These are phyloP conservation scores for Mycosphaerella sp. DNA, from an alignment of 2,329 filamentous ascomycete species.

Conservation along the genomic window DNA sequence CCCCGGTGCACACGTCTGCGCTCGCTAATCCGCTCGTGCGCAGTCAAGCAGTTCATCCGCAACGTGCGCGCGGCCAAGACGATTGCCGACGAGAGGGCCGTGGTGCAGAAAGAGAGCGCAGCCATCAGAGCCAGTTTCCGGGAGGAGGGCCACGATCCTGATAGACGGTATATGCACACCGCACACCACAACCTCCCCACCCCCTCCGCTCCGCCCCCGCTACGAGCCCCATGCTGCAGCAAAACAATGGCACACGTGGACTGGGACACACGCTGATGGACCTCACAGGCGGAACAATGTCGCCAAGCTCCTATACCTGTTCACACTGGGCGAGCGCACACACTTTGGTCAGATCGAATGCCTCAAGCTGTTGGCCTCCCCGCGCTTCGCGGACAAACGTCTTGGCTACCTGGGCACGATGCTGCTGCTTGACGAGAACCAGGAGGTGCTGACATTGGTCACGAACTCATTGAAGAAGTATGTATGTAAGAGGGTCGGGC, in stretches of 20 bases:
- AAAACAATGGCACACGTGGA: not conserved
- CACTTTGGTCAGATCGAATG: constrained; percentile 99
- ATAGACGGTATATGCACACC: constrained; percentile 62
- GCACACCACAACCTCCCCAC: too few relatives aligned
- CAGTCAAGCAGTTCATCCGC: constrained; percentile 99
- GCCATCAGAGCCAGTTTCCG: constrained; percentile 95
- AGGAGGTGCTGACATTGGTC: constrained; percentile 93
- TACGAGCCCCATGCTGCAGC: constrained; percentile 13
- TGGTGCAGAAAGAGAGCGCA: constrained; percentile 98
- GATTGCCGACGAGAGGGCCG: constrained; percentile 95
- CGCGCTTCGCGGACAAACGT: constrained; percentile 95
- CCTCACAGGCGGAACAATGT: constrained; percentile 85
- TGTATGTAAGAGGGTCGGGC: constrained; percentile 21
- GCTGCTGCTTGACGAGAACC: constrained; percentile 92
- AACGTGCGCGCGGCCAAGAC: constrained; percentile 98
- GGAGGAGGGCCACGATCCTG: constrained; percentile 90
- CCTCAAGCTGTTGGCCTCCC: constrained; percentile 91
- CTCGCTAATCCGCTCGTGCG: not conserved
- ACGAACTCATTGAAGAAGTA: constrained; percentile 98
- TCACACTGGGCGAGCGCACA: constrained; percentile 92
- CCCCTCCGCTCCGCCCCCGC: too few relatives aligned
- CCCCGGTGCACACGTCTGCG: not conserved
- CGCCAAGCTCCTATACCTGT: constrained; percentile 94
- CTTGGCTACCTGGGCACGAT: constrained; percentile 94
- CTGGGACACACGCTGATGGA: constrained; percentile 4